phyloP scores from a whole-genome alignment of 257 asterid genomes.

The Nicotiana tabacum region DNA sequence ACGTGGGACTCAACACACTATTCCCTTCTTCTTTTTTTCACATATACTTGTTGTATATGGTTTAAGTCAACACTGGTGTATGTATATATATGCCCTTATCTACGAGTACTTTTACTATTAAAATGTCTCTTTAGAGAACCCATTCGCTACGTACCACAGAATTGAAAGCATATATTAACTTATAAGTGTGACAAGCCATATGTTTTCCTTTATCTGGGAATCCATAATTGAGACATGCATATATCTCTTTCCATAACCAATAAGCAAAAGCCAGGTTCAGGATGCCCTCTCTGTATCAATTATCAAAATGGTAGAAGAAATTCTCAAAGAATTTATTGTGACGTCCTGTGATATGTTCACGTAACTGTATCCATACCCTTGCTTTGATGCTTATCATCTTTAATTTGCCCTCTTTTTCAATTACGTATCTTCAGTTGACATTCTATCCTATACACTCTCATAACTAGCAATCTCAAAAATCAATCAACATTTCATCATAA shows the following conservation, averaged over 20 bases:
- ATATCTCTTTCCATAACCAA: background rate
- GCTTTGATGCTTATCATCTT: conserved; percentile 12
- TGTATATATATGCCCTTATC: too few species aligned
- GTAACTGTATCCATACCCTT: background rate
- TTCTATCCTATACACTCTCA: background rate
- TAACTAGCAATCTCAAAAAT: background rate
- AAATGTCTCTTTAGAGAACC: background rate
- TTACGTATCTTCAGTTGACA: conserved; percentile 23
- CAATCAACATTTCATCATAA: background rate
- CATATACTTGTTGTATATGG: too few species aligned
- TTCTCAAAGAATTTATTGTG: background rate
- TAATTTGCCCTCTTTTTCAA: background rate
- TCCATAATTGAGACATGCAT: background rate
- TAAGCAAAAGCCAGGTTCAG: background rate
- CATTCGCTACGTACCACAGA: background rate
- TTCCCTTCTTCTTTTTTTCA: too few species aligned
- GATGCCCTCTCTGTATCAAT: background rate
- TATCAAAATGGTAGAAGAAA: background rate
- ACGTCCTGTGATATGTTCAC: background rate
- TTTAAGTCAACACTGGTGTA: too few species aligned
- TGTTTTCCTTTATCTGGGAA: background rate
- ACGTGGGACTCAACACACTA: too few species aligned
- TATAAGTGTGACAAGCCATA: background rate
- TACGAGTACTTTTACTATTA: background rate
- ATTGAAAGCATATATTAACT: background rate